Evolutionary conservation across 306 rosid genomes (phyloP).

Genomic region (Rubus parviflorus): DNA sequence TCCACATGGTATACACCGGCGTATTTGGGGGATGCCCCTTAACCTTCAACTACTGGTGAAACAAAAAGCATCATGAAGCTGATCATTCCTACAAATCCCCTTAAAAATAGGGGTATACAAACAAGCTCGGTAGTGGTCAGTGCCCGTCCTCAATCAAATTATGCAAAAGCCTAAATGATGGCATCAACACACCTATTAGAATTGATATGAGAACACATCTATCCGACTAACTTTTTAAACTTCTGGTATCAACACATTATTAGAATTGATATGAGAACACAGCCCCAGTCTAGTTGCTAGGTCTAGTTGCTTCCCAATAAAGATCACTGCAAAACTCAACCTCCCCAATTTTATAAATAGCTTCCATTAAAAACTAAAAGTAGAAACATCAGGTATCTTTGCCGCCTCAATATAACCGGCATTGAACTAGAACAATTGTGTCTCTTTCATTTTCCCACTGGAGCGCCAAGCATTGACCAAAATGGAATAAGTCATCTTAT

Average conservation of each 20-base stretch:
- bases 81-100: constrained; percentile 74
- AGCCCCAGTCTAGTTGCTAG: constrained; percentile 55
- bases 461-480: constrained; percentile 93
- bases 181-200: constrained; percentile 67
- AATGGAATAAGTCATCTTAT: constrained; percentile 58
- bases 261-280: too few relatives aligned
- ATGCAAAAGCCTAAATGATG: constrained; percentile 60
- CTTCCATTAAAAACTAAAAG: constrained; percentile 60
- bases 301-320: constrained; percentile 47
- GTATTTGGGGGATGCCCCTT: constrained; percentile 91
- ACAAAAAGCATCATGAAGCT: constrained; percentile 86
- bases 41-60: constrained; percentile 78
- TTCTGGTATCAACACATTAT: too few relatives aligned
- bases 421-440: constrained; percentile 58
- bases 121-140: constrained; percentile 71
- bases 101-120: constrained; percentile 77
- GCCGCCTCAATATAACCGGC: constrained; percentile 65
- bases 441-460: constrained; percentile 70
- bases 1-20: constrained; percentile 83
- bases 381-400: constrained; percentile 67
- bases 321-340: constrained; percentile 60
- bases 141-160: constrained; percentile 66
- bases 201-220: too few relatives aligned
- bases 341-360: constrained; percentile 55
- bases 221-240: too few relatives aligned